Percentiles rank a stretch among this genome's conserved stretches.
Evolutionary conservation across 352 stramenopile species (phyloP).

Genomic region (Lagenidium sp.): DNA sequence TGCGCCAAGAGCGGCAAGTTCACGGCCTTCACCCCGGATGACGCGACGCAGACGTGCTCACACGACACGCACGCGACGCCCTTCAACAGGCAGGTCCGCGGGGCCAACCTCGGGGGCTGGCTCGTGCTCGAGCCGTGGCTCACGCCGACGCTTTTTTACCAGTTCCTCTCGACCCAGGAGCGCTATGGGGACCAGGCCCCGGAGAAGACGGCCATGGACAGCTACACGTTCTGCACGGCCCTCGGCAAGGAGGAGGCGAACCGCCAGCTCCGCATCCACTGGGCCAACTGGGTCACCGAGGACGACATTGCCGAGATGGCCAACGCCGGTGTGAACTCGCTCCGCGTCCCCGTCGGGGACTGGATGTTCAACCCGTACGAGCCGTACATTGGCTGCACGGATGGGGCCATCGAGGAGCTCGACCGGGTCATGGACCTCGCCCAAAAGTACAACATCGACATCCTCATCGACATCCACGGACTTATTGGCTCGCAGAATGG

Average conservation of each 20-base stretch:
- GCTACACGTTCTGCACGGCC: conserved; percentile 88
- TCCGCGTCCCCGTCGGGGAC: conserved; percentile 90
- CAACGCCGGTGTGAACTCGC: conserved; percentile 58
- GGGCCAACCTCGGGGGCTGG: conserved; percentile 92
- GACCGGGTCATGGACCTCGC: conserved; percentile 85
- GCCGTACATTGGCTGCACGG: conserved; percentile 89
- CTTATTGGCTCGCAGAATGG: conserved; percentile 92
- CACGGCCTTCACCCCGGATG: conserved; percentile 41
- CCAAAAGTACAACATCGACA: conserved; percentile 74
- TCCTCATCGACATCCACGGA: conserved; percentile 93
- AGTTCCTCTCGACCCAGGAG: conserved; percentile 86
- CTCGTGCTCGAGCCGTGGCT: conserved; percentile 96
- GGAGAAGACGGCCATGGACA: conserved; percentile 87
- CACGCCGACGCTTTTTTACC: conserved; percentile 93
- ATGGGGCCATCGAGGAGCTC: conserved; percentile 87
- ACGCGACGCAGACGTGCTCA: conserved; percentile 56
- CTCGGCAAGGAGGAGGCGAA: conserved; percentile 89
- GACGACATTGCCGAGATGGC: conserved; percentile 86
- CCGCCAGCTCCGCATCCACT: conserved; percentile 89
- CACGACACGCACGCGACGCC: conserved; percentile 54
- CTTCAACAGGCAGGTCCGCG: conserved; percentile 82
- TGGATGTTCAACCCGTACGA: conserved; percentile 94
- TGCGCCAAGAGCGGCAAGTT: conserved; percentile 32
- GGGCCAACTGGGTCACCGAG: conserved; percentile 92
- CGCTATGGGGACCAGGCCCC: conserved; percentile 63